Base-by-base conservation (phyloP, 257 asterid genomes). In the Primulina huaijiensis region DNA sequence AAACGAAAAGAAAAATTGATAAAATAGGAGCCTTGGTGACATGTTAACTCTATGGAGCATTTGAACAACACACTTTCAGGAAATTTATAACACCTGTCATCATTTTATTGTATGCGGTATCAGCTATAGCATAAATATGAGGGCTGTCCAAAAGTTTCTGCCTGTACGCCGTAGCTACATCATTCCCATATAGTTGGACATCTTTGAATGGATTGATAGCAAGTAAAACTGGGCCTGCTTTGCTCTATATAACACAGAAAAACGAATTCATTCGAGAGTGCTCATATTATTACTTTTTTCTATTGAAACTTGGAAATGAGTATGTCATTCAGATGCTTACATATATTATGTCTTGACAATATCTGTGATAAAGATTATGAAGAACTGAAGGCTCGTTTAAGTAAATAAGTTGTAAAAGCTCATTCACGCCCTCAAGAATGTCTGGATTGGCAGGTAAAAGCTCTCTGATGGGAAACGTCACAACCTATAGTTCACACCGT, bases 301-400 rank as follows among this genome's bases (percentile, higher is more conserved):
- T 58, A 3, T 27, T 60, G 59, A 3, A 27, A 27, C 30, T 52
- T n/a, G 59, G 8, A 19, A 56, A 67, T 35, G 72, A 29, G 60
- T 27, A 30, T 73, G 46, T 12, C 60, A 46, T 20, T 57, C 31
- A 30, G 35, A 64, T 43, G 74, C 91, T 74, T 76, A 95, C 99
- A 84, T 95, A 95, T 80, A 89, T 76, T 8, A 72, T 73, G 76
- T 87, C 92, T 58, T 57, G 87, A 10, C 85, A 78, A 80, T 83
- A 92, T 84, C 98, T 84, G 77, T 75, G 58, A 64, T 85, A 87
- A 77, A 95, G 92, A 79, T 89, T 95, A 81, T 95, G 90, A 78
- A 95, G 89, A 83, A 95, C 89, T 50, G 99, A 95, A 73, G 98
- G 97, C 81, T 89, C 97, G 16, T 92, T 92, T 84, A 95, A 75